Base-by-base conservation (phyloP, 1,139 yeast species). In the Sugiyamaella pinicola region DNA sequence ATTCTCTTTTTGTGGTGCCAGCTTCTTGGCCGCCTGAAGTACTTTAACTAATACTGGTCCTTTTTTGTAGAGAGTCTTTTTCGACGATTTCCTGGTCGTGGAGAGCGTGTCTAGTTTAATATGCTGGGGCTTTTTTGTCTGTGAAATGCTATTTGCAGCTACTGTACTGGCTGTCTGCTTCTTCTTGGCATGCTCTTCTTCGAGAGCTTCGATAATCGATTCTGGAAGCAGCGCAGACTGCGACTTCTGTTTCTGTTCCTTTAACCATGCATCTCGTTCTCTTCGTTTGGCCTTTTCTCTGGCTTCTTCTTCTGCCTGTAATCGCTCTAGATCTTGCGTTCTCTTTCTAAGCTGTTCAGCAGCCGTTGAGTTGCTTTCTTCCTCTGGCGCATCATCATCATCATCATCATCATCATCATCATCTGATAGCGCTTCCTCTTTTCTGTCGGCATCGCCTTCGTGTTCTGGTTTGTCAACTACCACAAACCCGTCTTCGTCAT, bases 351-450 rank as follows among this genome's bases (percentile, higher is more conserved):
- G 34, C 38, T 47, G 47, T 15, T 45, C 37, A 13, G 59, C 61
- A 4, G 61, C 56, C 2, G 37, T 44, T 17, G 49, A 18, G 12
- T 55, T 55, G 39, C 53, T 57, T 39, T 61, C 64, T 46, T 61
- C 64, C 49, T 61, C 64, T n/a, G 64, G 64, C 3, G 63, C 63
- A 12, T 55, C 58, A 43, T 61, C 64, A 18, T 56, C 51, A 40
- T 59, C 51, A 3, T 33, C 18, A 10, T 52, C 52, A 13, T 38
- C 13, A 4, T 15, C 45, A 24, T 52, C 52, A 13, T 38, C 13
- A 4, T 15, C 45, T 28, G 38, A 33, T 4, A 26, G 12, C 22
- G 13, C 43, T 19, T 4, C 5, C 4, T 6, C n/a, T 22, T 34
- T 28, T 12, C 17, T 28, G 4, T 26, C 43, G 15, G 12, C 15